Conservation (phyloP, 2,329 filamentous ascomycete species). For the Aspergillus carbonarius region DNA sequence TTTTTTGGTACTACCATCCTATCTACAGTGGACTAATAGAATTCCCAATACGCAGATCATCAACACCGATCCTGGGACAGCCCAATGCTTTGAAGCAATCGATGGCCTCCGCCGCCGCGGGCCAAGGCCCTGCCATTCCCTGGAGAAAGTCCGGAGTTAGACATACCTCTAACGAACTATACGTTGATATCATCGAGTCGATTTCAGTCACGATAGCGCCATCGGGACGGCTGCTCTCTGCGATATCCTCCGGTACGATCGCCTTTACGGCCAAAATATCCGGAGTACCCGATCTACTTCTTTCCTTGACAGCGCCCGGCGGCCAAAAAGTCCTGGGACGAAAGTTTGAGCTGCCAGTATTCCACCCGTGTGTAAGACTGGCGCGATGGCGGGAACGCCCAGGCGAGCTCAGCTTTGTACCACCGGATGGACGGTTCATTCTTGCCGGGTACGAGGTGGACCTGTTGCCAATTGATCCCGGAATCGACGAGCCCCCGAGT, state of each 20-base stretch:
- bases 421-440: slow-evolving; percentile 90
- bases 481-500: slow-evolving; percentile 55
- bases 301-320: slow-evolving; percentile 76
- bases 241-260: slow-evolving; percentile 87
- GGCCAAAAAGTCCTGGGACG: slow-evolving; percentile 73
- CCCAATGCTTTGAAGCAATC: slow-evolving; percentile 43
- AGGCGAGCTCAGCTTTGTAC: slow-evolving; percentile 92
- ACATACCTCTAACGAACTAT: slow-evolving; percentile 95
- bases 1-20: not conserved
- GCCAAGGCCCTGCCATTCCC: slow-evolving; percentile 61
- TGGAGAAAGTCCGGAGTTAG: slow-evolving; percentile 91
- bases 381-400: slow-evolving; percentile 86
- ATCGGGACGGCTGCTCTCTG: slow-evolving; percentile 80
- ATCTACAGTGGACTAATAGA: not conserved
- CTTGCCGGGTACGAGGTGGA: slow-evolving; percentile 94
- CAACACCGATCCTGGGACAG: slow-evolving; percentile 43
- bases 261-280: slow-evolving; percentile 95
- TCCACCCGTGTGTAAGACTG: slow-evolving; percentile 91
- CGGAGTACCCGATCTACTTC: slow-evolving; percentile 83
- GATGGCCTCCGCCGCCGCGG: slow-evolving; percentile 34
- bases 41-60: slow-evolving; percentile 24
- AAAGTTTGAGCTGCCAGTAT: slow-evolving; percentile 84
- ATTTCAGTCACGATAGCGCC: slow-evolving; percentile 85
- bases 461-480: slow-evolving; percentile 69
- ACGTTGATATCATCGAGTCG: slow-evolving; percentile 92